A percentile compares a stretch with the other conserved stretches of the same genome.
Conservation (phyloP, 805 yeast genomes). For the Saturnispora sekii region DNA sequence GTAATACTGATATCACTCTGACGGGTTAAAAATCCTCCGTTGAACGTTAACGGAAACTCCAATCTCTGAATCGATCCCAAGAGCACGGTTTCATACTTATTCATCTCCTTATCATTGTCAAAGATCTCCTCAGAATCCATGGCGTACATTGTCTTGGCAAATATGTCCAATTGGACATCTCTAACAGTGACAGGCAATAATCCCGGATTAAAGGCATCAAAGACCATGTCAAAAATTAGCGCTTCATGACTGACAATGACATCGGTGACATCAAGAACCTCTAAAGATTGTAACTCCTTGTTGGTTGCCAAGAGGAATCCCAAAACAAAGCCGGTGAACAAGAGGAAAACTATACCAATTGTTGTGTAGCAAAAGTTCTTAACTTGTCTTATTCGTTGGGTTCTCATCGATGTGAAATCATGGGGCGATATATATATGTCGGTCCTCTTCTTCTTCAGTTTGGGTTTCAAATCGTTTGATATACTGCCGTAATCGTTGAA, state of each 20-base stretch:
- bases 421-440: slow-evolving; percentile 29
- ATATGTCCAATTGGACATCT: slow-evolving; percentile 70
- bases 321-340: slow-evolving; percentile 64
- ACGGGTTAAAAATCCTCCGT: slow-evolving; percentile 68
- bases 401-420: slow-evolving; percentile 27
- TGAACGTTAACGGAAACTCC: slow-evolving; percentile 65
- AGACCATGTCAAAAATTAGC: slow-evolving; percentile 64
- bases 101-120: neutral
- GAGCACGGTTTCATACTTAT: slow-evolving; percentile 42
- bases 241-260: slow-evolving; percentile 78
- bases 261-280: slow-evolving; percentile 53
- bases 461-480: slow-evolving; percentile 6
- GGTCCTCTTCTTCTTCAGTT: slow-evolving; percentile 14
- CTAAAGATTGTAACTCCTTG: slow-evolving; percentile 65
- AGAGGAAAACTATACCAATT: slow-evolving; percentile 37
- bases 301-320: slow-evolving; percentile 84
- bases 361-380: slow-evolving; percentile 33
- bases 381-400: slow-evolving; percentile 22
- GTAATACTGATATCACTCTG: slow-evolving; percentile 51
- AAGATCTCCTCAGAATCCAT: neutral
- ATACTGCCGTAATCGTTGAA: slow-evolving; percentile 14
- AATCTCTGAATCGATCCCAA: slow-evolving; percentile 59
- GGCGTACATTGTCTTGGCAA: slow-evolving; percentile 60
- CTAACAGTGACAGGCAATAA: slow-evolving; percentile 55
- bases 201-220: slow-evolving; percentile 84